Conservation (phyloP, 2,329 filamentous ascomycete genomes). For the Sporothrix globosa region DNA sequence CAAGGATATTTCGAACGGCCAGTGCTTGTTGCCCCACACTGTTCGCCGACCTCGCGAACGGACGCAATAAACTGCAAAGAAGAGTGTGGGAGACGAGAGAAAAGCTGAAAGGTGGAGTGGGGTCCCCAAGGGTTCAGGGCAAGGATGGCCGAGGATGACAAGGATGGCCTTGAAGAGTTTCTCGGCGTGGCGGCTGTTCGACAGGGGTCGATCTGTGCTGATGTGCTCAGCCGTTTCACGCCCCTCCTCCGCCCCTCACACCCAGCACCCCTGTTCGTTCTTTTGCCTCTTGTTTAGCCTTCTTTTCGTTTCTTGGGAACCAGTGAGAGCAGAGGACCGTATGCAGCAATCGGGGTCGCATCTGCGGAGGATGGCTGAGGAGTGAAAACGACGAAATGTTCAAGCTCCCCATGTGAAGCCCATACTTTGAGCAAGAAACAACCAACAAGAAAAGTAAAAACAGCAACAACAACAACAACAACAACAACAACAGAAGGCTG, state of each 20-base stretch:
- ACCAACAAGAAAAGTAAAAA: background rate
- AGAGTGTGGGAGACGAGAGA: background rate
- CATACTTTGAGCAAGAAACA: too few species aligned
- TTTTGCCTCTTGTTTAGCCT: too few species aligned
- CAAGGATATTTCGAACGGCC: conserved; percentile 24
- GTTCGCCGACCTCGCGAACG: conserved; percentile 32
- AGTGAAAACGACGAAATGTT: too few species aligned
- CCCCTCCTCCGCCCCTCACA: background rate
- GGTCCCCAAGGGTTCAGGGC: background rate
- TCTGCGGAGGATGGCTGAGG: too few species aligned
- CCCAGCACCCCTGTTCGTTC: background rate
- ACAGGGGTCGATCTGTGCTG: conserved; percentile 17
- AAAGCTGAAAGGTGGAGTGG: conserved; percentile 16
- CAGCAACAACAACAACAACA: too few species aligned
- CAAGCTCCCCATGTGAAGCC: too few species aligned
- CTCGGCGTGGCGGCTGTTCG: conserved; percentile 19
- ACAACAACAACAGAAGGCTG: too few species aligned
- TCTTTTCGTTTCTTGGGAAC: too few species aligned
- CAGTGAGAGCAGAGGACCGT: background rate
- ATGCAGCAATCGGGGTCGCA: conserved; percentile 8
- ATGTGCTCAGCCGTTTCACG: conserved; percentile 1
- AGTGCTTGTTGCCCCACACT: conserved; percentile 27
- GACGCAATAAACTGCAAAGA: background rate
- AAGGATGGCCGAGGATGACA: background rate
- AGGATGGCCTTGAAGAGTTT: conserved; percentile 28